These are phyloP conservation scores for Purshia tridentata DNA, from an alignment of 306 rosid genomes.

Conservation along the genomic window DNA sequence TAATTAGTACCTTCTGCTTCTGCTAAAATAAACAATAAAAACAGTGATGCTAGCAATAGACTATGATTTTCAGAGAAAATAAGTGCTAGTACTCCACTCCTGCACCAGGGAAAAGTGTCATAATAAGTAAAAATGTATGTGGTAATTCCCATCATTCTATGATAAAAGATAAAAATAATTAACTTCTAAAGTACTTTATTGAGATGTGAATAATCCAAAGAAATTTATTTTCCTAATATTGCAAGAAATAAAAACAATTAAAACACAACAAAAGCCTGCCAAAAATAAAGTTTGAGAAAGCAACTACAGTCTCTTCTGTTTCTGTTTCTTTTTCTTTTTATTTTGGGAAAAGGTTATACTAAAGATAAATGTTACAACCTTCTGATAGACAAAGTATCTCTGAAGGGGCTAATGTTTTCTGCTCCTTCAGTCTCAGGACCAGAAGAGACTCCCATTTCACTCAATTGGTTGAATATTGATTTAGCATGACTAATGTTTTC, in stretches of 20 bases:
- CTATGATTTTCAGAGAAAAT: slow-evolving; percentile 50
- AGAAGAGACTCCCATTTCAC: slow-evolving; percentile 36
- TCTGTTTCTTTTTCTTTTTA: background rate
- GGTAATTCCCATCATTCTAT: slow-evolving; percentile 4
- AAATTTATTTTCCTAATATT: background rate
- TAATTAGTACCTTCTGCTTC: slow-evolving; percentile 64
- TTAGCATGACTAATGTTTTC: slow-evolving; percentile 26
- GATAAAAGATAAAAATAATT: slow-evolving; percentile 3
- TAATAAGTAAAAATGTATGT: slow-evolving; percentile 7
- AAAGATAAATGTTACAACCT: slow-evolving; percentile 40
- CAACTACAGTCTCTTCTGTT: background rate
- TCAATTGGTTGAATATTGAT: slow-evolving; percentile 37
- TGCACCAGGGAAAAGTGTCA: slow-evolving; percentile 35
- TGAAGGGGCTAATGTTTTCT: slow-evolving; percentile 28
- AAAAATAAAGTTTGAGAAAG: background rate
- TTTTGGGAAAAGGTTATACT: background rate
- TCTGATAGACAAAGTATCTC: slow-evolving; percentile 29
- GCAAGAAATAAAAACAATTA: background rate
- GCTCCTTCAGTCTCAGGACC: slow-evolving; percentile 41
- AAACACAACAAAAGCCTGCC: background rate
- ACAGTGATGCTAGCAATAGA: slow-evolving; percentile 53
- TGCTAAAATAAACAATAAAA: slow-evolving; percentile 54
- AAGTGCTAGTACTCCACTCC: slow-evolving; percentile 58
- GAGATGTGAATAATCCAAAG: background rate
- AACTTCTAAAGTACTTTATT: slow-evolving; percentile 20